These are phyloP conservation scores for Penicillium janthinellum DNA, from an alignment of 2,329 filamentous ascomycete species.

Conservation along the genomic window DNA sequence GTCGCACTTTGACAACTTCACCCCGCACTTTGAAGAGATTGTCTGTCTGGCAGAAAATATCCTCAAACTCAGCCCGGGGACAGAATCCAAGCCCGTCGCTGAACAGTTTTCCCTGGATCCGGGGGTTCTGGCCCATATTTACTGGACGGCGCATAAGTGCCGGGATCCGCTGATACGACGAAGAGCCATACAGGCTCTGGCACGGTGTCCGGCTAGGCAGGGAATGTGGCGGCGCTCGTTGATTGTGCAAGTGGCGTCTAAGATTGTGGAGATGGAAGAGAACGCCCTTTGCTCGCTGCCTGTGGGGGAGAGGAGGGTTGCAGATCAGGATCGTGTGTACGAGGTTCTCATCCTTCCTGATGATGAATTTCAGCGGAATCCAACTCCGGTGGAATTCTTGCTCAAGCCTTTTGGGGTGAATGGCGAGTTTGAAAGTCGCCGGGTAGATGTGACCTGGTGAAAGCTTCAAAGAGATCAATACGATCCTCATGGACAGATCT, in stretches of 20 bases:
- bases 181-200: conserved; percentile 28
- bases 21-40: neutral
- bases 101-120: conserved; percentile 4
- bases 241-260: conserved; percentile 4
- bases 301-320: conserved; percentile 16
- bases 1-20: neutral
- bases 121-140: conserved; percentile 36
- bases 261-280: conserved; percentile 23
- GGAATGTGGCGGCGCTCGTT: conserved; percentile 20
- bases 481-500: neutral
- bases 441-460: conserved; percentile 10
- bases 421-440: neutral
- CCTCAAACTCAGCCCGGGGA: neutral
- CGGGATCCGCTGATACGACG: conserved; percentile 33
- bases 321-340: conserved; percentile 3
- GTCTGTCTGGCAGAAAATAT: neutral
- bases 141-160: conserved; percentile 37
- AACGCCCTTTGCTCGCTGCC: conserved; percentile 8
- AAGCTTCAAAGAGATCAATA: too few species aligned
- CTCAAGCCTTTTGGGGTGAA: neutral
- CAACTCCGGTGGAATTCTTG: neutral
- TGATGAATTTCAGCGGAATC: neutral
- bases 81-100: neutral
- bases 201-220: conserved; percentile 14
- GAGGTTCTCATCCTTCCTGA: neutral